Evolutionary conservation across 495 filamentous ascomycete species (phyloP).

Genomic region (Saxophila tyrrhenica): DNA sequence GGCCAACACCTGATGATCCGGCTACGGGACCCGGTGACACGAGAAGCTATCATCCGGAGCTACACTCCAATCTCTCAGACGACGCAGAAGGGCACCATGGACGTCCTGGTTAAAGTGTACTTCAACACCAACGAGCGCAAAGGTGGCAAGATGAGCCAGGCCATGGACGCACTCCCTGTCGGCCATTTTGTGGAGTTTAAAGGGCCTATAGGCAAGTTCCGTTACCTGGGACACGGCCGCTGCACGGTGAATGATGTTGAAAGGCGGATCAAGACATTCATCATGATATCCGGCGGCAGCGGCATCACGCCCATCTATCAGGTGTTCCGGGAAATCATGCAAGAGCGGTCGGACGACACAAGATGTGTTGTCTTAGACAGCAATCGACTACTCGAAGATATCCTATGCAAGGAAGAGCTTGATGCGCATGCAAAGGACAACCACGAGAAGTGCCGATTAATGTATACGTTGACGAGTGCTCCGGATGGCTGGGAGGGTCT

Average conservation of each 20-base stretch:
- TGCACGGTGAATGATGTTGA: constrained; percentile 51
- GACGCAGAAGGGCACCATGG: constrained; percentile 48
- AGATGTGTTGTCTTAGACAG: constrained; percentile 66
- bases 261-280: constrained; percentile 53
- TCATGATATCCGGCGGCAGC: constrained; percentile 83
- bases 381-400: constrained; percentile 72
- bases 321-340: constrained; percentile 67
- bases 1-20: constrained; percentile 89
- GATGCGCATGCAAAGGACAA: constrained; percentile 47
- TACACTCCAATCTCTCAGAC: constrained; percentile 79
- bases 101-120: constrained; percentile 82
- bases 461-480: constrained; percentile 63
- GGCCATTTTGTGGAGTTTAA: constrained; percentile 74
- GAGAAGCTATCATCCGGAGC: constrained; percentile 66
- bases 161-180: constrained; percentile 59
- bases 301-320: constrained; percentile 92
- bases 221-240: constrained; percentile 58
- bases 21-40: constrained; percentile 54
- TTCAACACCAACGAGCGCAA: constrained; percentile 44
- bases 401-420: constrained; percentile 67
- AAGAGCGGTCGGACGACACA: constrained; percentile 45
- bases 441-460: constrained; percentile 46
- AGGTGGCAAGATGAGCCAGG: constrained; percentile 79
- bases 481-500: constrained; percentile 55
- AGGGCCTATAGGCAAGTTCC: constrained; percentile 81